Base-by-base conservation (phyloP, 768 basidiomycete species). In the Brasilioporus rufonigricans region DNA sequence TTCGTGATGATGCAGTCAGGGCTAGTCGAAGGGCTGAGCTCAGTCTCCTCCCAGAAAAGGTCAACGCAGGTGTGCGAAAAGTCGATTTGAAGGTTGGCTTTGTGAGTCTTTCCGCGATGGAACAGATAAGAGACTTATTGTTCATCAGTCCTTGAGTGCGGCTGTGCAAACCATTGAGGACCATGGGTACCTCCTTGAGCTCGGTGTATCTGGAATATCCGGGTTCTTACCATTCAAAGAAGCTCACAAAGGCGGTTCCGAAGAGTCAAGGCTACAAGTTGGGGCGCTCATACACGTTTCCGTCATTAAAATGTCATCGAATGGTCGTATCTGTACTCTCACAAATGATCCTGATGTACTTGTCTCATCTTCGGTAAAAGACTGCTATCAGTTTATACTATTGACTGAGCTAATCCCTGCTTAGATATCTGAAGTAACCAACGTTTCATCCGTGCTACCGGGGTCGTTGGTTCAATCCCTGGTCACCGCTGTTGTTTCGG, bases 181-280 rank as follows among this genome's bases (percentile, higher is more conserved):
- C 65, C 92, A 97, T 68, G 95, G 97, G 1, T 98, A 96, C 73
- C 82, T 87, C 52, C 77, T 99, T 9, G 91, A 94, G 60, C 74
- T 97, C 36, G 96, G 94, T 2, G 65, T 97, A 18, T 69, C 83
- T 11, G 85, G 80, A n/a, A 70, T 91, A 32, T 83, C 91, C 55
- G 91, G 91, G 39, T 99, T 98, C 72, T 68, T 98, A 44, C 79
- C 87, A 2, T 91, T 90, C 76, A 85, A 86, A 64, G 88, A 92
- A 43, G 77, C 80, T 1, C 73, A 78, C 58, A 77, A 78, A 53
- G 69, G 65, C 16, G 55, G 57, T 5, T 61, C 69, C n/a, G 65
- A 63, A 6, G 61, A 60, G 1, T 56, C 59, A 44, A 71, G 68
- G 59, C 71, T 93, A 19, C 76, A 75, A 38, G 70, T 86, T 18